Evolutionary conservation across 2,329 filamentous ascomycete genomes (phyloP).

Genomic region (Claviceps maximensis): DNA sequence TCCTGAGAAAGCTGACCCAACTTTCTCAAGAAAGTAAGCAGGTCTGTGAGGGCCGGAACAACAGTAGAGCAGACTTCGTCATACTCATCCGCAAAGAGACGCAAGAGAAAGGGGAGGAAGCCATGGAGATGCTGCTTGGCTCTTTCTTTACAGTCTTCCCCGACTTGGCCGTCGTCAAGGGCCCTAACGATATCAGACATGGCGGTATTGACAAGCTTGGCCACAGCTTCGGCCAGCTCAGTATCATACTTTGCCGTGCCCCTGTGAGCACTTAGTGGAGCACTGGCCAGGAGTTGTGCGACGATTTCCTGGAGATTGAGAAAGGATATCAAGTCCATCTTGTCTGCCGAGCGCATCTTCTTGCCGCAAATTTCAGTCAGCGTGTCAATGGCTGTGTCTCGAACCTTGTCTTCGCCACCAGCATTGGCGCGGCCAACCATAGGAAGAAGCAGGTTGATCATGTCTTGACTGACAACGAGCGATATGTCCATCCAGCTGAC

Average conservation of each 20-base stretch:
- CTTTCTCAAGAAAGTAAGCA: conserved; percentile 82
- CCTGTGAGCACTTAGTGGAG: conserved; percentile 64
- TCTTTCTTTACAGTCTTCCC: conserved; percentile 52
- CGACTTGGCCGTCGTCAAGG: conserved; percentile 53
- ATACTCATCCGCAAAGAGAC: conserved; percentile 95
- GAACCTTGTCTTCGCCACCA: conserved; percentile 60
- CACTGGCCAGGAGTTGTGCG: conserved; percentile 70
- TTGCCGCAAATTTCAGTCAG: conserved; percentile 94
- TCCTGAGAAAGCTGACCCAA: conserved; percentile 57
- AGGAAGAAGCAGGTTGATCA: conserved; percentile 74
- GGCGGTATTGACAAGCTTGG: conserved; percentile 86
- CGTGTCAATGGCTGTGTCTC: conserved; percentile 84
- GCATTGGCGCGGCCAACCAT: conserved; percentile 65
- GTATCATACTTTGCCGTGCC: conserved; percentile 83
- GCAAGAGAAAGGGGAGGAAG: conserved; percentile 76
- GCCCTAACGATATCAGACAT: conserved; percentile 78
- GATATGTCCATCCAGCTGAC: conserved; percentile 98
- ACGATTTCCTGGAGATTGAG: conserved; percentile 80
- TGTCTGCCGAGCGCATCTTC: conserved; percentile 92
- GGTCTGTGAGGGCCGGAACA: conserved; percentile 82
- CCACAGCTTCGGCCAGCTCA: conserved; percentile 87
- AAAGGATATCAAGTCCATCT: conserved; percentile 86
- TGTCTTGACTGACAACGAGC: conserved; percentile 77
- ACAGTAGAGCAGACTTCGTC: conserved; percentile 96
- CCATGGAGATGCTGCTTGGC: conserved; percentile 72